phyloP scores from a whole-genome alignment of 768 basidiomycete species.

The Termitomyces bulborhizus region DNA sequence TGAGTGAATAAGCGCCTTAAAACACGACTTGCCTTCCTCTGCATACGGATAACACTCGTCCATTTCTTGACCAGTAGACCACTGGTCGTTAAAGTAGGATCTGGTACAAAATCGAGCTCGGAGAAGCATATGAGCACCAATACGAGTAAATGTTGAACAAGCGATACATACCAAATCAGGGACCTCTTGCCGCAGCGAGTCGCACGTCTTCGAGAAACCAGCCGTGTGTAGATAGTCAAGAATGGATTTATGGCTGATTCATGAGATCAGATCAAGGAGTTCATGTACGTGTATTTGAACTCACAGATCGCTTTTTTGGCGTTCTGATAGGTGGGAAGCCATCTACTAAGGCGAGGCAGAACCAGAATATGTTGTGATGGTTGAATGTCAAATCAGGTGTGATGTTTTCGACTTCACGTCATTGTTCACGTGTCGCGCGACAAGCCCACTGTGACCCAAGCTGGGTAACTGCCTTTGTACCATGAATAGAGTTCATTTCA shows the following conservation, averaged over 20 bases:
- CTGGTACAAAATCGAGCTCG: conserved; percentile 22
- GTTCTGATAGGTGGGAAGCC: conserved; percentile 9
- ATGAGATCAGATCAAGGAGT: not conserved
- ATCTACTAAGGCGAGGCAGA: not conserved
- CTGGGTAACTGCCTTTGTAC: not conserved
- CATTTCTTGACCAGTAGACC: conserved; percentile 80
- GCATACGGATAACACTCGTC: conserved; percentile 75
- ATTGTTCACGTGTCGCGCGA: conserved; percentile 3
- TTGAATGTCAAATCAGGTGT: not conserved
- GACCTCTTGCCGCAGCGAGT: conserved; percentile 24
- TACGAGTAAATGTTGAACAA: not conserved
- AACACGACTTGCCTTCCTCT: conserved; percentile 57
- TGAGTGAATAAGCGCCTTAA: not conserved
- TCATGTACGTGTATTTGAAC: not conserved
- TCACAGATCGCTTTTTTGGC: conserved; percentile 10
- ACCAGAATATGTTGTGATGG: not conserved
- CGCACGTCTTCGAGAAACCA: conserved; percentile 26
- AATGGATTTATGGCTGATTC: conserved; percentile 27
- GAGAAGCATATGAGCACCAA: not conserved
- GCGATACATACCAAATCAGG: conserved; percentile 12
- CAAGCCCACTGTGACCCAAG: not conserved
- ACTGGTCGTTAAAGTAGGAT: conserved; percentile 16
- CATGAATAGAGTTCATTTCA: too few relatives aligned
- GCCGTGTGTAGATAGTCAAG: conserved; percentile 26
- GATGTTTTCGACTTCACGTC: not conserved